Base-by-base conservation (phyloP, 805 yeast species). In the Scheffersomyces spartinae region DNA sequence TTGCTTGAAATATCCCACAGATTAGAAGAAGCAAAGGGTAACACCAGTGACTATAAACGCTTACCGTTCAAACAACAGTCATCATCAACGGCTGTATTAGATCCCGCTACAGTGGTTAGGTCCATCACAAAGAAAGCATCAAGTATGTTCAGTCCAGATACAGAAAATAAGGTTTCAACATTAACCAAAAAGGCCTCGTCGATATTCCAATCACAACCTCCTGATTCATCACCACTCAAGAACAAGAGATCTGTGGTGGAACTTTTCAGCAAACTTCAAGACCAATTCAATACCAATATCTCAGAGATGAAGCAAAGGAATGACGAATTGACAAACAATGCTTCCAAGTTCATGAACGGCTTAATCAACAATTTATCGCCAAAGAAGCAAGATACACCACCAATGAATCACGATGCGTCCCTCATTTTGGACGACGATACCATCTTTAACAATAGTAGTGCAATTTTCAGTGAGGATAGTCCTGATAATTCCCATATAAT, bases 301-400 rank as follows among this genome's bases (percentile, higher is more conserved):
- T 9, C 10, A 11, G 8, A 5, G 23, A 13, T 13, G 18, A 16
- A 6, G 6, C 26, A 7, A 21, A 15, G n/a, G 23, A 9, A 13
- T 13, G 50, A 47, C 17, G 42, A 36, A 8, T 29, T 51, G 16
- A 33, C 52, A 7, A 30, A 36, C 10, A 47, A 41, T 25, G 48
- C 55, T 11, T 25, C 46, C 4, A 40, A 37, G 11, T 35, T 50
- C 15, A 50, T 53, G 25, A 43, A 35, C 14, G 46, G 35, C 6
- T 34, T 52, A 13, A 27, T 45, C 7, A 33, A 34, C 3, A 44
- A 40, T 9, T 34, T 52, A 13, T 43, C 55, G 6, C 51, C 52
- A 2, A 47, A 40, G 23, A 45, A 42, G 23, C 22, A 26, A 13
- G 31, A 18, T n/a, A 18, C n/a, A n/a, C n/a, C n/a, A n/a, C n/a